Conservation (phyloP, 805 yeast species). For the Zygoascus biomembranicola region DNA sequence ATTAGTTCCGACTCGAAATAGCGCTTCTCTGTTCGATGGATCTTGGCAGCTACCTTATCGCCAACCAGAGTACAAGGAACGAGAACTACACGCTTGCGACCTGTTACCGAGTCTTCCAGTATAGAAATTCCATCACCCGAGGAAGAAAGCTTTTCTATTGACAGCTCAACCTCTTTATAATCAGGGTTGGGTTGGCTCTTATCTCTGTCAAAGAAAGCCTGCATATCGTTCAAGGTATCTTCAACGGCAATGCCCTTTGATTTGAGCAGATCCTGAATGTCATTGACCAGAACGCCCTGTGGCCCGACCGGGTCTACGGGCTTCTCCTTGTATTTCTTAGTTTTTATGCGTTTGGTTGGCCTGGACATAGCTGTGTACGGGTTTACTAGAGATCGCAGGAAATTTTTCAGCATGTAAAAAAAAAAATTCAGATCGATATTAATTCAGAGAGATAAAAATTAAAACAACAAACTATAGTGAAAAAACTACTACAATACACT, state of each 20-base stretch:
- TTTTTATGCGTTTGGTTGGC: conserved; percentile 6
- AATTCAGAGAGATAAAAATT: too few species aligned
- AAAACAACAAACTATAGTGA: background rate
- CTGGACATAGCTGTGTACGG: background rate
- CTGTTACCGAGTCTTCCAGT: conserved; percentile 5
- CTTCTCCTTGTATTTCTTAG: conserved; percentile 40
- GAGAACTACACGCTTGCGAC: conserved; percentile 44
- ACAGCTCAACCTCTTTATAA: conserved; percentile 50
- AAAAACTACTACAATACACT: background rate
- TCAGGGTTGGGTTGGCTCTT: conserved; percentile 34
- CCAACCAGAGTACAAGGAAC: conserved; percentile 89
- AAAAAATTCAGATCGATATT: background rate
- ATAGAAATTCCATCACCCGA: conserved; percentile 86
- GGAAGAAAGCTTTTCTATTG: conserved; percentile 52
- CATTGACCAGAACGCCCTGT: conserved; percentile 66
- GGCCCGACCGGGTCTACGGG: conserved; percentile 74
- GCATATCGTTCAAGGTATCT: conserved; percentile 54
- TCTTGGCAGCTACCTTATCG: conserved; percentile 59
- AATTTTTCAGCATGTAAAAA: background rate
- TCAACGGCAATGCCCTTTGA: conserved; percentile 34
- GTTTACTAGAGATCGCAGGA: background rate
- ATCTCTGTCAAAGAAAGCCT: conserved; percentile 44
- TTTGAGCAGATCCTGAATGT: conserved; percentile 52
- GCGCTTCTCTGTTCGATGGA: conserved; percentile 69
- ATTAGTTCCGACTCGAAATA: conserved; percentile 71